Conservation (phyloP, 225 moss, liverwort and hornwort species). For the Rhytidiadelphus loreus region DNA sequence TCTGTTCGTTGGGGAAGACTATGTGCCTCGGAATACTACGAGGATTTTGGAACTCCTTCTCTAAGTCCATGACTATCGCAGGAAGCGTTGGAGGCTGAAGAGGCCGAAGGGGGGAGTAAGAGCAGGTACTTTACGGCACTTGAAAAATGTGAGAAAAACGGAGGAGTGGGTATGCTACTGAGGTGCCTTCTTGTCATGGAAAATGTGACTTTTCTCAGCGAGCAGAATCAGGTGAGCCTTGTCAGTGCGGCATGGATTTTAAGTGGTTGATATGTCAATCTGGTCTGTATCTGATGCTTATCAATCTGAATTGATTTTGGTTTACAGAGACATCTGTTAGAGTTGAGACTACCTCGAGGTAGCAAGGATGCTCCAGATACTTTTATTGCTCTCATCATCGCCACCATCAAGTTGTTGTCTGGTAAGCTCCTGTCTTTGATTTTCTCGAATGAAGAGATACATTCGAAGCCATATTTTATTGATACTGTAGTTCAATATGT, state of each 20-base stretch:
- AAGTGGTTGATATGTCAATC: not conserved
- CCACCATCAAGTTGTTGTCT: conserved; percentile 80
- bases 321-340: conserved; percentile 79
- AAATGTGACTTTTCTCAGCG: conserved; percentile 95
- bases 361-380: conserved; percentile 67
- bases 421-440: conserved; percentile 29
- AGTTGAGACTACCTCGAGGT: conserved; percentile 67
- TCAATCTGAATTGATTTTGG: not conserved
- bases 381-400: conserved; percentile 79
- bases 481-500: not conserved
- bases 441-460: not conserved
- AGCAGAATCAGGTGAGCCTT: conserved; percentile 78
- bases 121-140: conserved; percentile 51
- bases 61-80: conserved; percentile 18
- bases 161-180: conserved; percentile 84
- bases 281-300: not conserved
- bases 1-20: not conserved
- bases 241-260: not conserved
- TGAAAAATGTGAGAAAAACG: conserved; percentile 77
- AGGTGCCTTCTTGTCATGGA: conserved; percentile 98
- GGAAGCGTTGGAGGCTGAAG: conserved; percentile 75
- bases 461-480: not conserved
- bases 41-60: not conserved
- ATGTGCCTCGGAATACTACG: not conserved
- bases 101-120: conserved; percentile 35